Conservation (phyloP, 1,139 yeast genomes). For the Nakaseomyces bracarensis region DNA sequence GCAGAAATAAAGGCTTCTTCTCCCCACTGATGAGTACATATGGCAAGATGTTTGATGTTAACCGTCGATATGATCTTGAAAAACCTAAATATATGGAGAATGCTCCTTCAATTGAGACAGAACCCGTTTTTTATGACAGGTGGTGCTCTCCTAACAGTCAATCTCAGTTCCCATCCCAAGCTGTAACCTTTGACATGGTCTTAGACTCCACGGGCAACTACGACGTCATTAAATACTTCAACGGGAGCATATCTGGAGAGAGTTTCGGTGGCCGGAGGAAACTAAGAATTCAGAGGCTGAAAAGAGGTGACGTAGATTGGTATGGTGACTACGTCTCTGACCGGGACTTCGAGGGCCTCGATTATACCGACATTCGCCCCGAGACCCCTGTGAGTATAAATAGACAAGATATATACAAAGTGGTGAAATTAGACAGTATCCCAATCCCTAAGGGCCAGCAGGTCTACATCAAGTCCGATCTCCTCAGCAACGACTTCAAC, state of each 20-base stretch:
- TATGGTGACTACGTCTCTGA: constrained; percentile 17
- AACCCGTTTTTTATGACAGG: constrained; percentile 18
- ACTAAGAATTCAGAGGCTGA: constrained; percentile 20
- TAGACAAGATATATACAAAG: not conserved
- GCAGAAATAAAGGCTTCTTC: constrained; percentile 20
- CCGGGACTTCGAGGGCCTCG: not conserved
- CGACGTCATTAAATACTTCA: not conserved
- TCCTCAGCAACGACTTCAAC: not conserved
- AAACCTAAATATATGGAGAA: constrained; percentile 32
- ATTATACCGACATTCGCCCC: not conserved
- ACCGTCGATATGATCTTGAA: constrained; percentile 33
- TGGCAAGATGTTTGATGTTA: constrained; percentile 38
- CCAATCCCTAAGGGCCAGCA: constrained; percentile 1
- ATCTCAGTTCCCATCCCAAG: constrained; percentile 14
- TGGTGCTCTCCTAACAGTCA: constrained; percentile 15
- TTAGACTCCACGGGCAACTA: constrained; percentile 14
- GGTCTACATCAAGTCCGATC: not conserved
- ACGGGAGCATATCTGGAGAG: not conserved
- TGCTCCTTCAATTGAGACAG: constrained; percentile 18
- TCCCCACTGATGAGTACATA: constrained; percentile 35
- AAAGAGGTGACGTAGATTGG: constrained; percentile 15
- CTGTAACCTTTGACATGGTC: constrained; percentile 19
- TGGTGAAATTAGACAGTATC: not conserved
- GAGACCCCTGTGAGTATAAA: too few species aligned
- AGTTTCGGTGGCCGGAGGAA: constrained; percentile 18